Evolutionary conservation across 2,329 filamentous ascomycete species (phyloP), one percentile per base, ranked within the genome.

Genomic region (Trichoderma citrinoviride): DNA sequence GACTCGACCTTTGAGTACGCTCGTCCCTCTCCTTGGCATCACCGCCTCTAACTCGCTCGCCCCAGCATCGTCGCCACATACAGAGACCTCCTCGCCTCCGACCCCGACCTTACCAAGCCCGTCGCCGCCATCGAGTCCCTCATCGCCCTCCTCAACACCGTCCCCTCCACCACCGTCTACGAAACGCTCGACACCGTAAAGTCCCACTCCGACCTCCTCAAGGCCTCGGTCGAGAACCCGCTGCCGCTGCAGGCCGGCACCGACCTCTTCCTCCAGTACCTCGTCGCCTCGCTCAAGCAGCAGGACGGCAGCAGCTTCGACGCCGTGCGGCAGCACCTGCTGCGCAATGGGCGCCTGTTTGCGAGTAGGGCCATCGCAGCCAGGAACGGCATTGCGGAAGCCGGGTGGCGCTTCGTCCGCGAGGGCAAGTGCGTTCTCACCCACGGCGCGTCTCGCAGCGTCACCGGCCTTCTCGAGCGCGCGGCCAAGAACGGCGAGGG

Each of bases 101-200:
- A 98, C 76, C 84, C 90, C 12, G 91, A 96, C 67, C 85, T 98
- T 61, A 97, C 94, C 41, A 97, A 97, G 87, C 93, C 95, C 68
- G 91, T 99, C 63, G 95, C 95, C 21, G 93, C 93, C 66, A 97
- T 97, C 74, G 92, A 96, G 79, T 89, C 93, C 29, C 85, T 99
- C 66, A 95, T 98, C 70, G 87, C 90, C 73, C 89, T 95, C 67
- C 90, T 98, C 66, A 89, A 90, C 73, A 85, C 90, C 68, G 90
- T 89, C 52, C 88, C 89, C 67, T 89, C 92, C 7, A 90, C 89
- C 23, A 99, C 95, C 65, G 92, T 97, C 72, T 94, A 90, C 79
- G 95, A 99, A 81, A 97, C 94, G 41, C 90, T 98, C 75, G 90
- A 94, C 71, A 87, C 93, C 52, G 86, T 98, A 68, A 88, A 89